Evolutionary conservation across 768 basidiomycete species (phyloP).

Genomic region (Trametes maxima): DNA sequence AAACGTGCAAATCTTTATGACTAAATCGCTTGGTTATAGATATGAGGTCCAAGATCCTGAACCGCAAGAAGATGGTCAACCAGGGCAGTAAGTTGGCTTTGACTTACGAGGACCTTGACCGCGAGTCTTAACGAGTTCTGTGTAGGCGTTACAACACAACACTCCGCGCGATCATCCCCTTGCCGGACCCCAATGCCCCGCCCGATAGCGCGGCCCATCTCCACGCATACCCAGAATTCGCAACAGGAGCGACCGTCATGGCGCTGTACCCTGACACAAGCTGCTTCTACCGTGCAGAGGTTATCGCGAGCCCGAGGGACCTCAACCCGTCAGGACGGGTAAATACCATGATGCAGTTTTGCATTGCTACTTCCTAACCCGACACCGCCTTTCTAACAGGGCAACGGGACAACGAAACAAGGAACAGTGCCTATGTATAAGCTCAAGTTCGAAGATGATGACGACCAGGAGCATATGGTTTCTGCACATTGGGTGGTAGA

Average conservation of each 20-base stretch:
- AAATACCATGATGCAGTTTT: slow-evolving; percentile 29
- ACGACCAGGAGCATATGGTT: slow-evolving; percentile 78
- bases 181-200: slow-evolving; percentile 71
- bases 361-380: slow-evolving; percentile 30
- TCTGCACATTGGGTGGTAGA: slow-evolving; percentile 82
- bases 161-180: slow-evolving; percentile 70
- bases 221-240: slow-evolving; percentile 71
- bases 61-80: slow-evolving; percentile 78
- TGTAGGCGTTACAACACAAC: slow-evolving; percentile 68
- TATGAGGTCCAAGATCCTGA: slow-evolving; percentile 89
- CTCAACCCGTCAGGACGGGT: slow-evolving; percentile 41
- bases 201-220: slow-evolving; percentile 63
- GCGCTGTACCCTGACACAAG: slow-evolving; percentile 91
- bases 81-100: slow-evolving; percentile 48
- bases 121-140: not conserved
- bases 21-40: slow-evolving; percentile 37
- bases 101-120: not conserved
- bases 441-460: slow-evolving; percentile 88
- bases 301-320: slow-evolving; percentile 65
- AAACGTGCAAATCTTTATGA: not conserved
- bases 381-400: slow-evolving; percentile 20
- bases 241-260: slow-evolving; percentile 73
- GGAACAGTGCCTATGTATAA: slow-evolving; percentile 57
- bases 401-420: slow-evolving; percentile 22
- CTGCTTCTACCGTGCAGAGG: slow-evolving; percentile 88